phyloP scores from a whole-genome alignment of 2,329 filamentous ascomycete genomes.

The Cyanodermella asteris region DNA sequence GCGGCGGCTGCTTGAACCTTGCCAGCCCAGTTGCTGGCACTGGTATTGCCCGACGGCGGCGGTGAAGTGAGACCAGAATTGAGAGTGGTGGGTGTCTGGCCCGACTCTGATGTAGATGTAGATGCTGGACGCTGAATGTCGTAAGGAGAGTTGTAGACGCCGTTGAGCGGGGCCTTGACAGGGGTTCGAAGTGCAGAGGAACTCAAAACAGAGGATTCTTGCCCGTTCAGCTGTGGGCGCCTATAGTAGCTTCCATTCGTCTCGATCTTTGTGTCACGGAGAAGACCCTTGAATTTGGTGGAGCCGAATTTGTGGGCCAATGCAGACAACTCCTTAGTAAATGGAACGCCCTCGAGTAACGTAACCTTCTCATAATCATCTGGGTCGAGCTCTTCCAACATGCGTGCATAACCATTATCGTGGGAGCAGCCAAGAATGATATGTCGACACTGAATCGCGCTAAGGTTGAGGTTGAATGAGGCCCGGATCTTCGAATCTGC shows the following conservation, averaged over 20 bases:
- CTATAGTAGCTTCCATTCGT: too few relatives aligned
- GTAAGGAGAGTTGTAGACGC: too few relatives aligned
- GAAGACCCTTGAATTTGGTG: constrained; percentile 29
- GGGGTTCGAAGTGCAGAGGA: too few relatives aligned
- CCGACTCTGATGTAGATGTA: constrained; percentile 6
- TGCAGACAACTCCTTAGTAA: constrained; percentile 28
- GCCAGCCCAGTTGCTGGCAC: constrained; percentile 7
- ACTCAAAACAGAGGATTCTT: constrained; percentile 14
- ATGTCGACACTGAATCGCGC: constrained; percentile 37
- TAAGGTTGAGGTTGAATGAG: constrained; percentile 33
- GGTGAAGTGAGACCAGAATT: constrained; percentile 1
- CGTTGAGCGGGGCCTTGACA: too few relatives aligned
- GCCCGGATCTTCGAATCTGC: constrained; percentile 29
- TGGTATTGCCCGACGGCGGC: constrained; percentile 6
- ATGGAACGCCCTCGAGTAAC: constrained; percentile 33
- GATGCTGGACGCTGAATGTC: constrained; percentile 5
- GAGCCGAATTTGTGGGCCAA: constrained; percentile 26
- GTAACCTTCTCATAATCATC: constrained; percentile 27
- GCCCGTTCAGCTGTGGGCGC: too few relatives aligned
- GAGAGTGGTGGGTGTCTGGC: constrained; percentile 2
- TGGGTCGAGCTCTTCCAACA: constrained; percentile 28
- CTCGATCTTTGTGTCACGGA: constrained; percentile 29
- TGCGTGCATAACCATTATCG: constrained; percentile 30
- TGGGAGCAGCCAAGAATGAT: constrained; percentile 38
- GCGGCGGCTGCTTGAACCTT: too few relatives aligned